Evolutionary conservation across 305 asterid genomes (phyloP).

Genomic region (Fraxinus greggii): DNA sequence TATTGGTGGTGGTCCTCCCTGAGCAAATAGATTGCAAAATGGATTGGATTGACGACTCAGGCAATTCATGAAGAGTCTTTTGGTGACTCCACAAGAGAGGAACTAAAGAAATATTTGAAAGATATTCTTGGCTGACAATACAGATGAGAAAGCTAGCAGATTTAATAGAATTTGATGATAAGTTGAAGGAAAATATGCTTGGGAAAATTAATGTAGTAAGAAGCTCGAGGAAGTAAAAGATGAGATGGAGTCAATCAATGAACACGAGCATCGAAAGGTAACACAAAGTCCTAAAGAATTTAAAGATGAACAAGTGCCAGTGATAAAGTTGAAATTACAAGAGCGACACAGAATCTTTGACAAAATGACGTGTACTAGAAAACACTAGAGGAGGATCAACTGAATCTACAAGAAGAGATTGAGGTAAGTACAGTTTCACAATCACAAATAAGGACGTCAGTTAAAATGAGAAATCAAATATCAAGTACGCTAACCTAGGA

Average conservation of each 20-base stretch:
- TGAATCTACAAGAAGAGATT: background rate
- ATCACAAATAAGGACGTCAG: background rate
- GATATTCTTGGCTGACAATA: background rate
- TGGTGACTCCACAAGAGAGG: background rate
- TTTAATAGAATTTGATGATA: background rate
- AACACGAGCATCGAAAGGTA: background rate
- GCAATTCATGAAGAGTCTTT: background rate
- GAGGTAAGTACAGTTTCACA: background rate
- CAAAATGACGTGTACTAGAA: background rate
- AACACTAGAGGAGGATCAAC: background rate
- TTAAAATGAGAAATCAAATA: background rate
- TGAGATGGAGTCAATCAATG: background rate
- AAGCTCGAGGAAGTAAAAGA: background rate
- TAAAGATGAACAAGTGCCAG: background rate
- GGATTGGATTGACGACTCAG: background rate
- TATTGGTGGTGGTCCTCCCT: background rate
- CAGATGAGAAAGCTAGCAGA: background rate
- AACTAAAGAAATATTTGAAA: background rate
- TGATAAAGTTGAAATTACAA: background rate
- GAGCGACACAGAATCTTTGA: background rate
- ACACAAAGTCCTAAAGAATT: background rate
- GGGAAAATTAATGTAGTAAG: background rate
- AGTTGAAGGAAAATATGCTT: background rate
- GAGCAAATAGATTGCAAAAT: background rate
- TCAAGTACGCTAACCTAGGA: background rate